Conservation (phyloP, 2,329 filamentous ascomycete genomes). For the Aspergillus tubingensis region DNA sequence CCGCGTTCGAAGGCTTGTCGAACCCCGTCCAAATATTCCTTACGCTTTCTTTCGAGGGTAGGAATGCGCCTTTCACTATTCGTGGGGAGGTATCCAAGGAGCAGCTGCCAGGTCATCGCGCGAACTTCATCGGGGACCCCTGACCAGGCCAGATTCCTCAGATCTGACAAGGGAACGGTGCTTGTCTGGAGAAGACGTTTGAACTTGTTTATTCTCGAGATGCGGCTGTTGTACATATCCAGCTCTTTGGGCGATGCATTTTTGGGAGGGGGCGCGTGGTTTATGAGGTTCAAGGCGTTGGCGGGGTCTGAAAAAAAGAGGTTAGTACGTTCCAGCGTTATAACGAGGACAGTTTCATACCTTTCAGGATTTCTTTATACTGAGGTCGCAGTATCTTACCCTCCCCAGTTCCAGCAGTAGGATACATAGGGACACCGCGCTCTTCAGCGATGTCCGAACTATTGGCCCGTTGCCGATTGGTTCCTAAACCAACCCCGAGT, state of each 20-base stretch:
- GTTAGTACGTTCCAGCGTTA: not conserved
- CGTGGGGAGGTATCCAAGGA: constrained; percentile 94
- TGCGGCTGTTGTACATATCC: constrained; percentile 82
- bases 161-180: constrained; percentile 79
- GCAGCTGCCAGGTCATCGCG: constrained; percentile 97
- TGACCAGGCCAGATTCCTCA: constrained; percentile 87
- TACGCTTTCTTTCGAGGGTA: constrained; percentile 89
- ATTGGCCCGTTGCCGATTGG: constrained; percentile 70
- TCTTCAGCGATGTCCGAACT: constrained; percentile 95
- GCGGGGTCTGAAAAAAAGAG: constrained; percentile 63
- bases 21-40: constrained; percentile 94
- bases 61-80: constrained; percentile 89
- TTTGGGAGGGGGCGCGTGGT: constrained; percentile 72
- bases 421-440: constrained; percentile 78
- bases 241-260: constrained; percentile 79
- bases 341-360: constrained; percentile 38
- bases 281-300: constrained; percentile 92
- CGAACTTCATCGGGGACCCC: constrained; percentile 93
- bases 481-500: constrained; percentile 37
- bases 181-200: constrained; percentile 93
- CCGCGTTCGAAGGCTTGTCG: constrained; percentile 64
- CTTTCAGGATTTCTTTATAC: constrained; percentile 91
- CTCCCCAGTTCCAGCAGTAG: constrained; percentile 83
- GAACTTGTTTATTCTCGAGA: constrained; percentile 97
- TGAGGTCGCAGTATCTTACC: constrained; percentile 95